These are phyloP conservation scores for Solanum lignicaule DNA, from an alignment of 257 asterid species.

Conservation along the genomic window DNA sequence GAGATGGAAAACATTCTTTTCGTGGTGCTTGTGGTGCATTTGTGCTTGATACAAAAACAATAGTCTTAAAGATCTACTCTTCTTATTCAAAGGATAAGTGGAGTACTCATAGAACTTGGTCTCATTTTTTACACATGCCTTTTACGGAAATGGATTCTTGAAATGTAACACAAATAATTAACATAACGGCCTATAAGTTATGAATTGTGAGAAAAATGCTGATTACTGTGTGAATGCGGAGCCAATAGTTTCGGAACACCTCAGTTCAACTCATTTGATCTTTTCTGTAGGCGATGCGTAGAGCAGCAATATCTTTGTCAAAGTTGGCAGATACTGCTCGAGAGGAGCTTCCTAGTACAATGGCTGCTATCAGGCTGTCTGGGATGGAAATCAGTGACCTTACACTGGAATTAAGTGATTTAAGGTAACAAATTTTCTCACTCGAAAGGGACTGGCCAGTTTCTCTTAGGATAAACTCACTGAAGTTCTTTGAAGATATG, in stretches of 20 bases:
- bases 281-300: slow-evolving; percentile 67
- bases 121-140: background rate
- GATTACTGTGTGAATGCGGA: background rate
- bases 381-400: slow-evolving; percentile 94
- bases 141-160: background rate
- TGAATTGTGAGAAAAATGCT: background rate
- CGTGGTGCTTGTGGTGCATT: background rate
- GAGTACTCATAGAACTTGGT: background rate
- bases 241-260: background rate
- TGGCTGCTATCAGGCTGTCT: slow-evolving; percentile 81
- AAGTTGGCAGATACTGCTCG: slow-evolving; percentile 80
- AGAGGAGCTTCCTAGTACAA: slow-evolving; percentile 84
- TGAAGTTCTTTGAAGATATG: background rate
- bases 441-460: background rate
- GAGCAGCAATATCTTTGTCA: slow-evolving; percentile 71
- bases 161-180: background rate
- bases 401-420: slow-evolving; percentile 70
- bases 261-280: background rate
- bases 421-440: slow-evolving; percentile 40
- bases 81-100: background rate
- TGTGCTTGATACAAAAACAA: background rate
- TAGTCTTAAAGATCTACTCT: background rate
- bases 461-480: background rate
- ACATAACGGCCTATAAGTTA: background rate
- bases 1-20: background rate